Percentiles rank a stretch among this genome's conserved stretches.
Evolutionary conservation across 495 filamentous ascomycete genomes (phyloP).

Genomic region (Penicillium angulare): DNA sequence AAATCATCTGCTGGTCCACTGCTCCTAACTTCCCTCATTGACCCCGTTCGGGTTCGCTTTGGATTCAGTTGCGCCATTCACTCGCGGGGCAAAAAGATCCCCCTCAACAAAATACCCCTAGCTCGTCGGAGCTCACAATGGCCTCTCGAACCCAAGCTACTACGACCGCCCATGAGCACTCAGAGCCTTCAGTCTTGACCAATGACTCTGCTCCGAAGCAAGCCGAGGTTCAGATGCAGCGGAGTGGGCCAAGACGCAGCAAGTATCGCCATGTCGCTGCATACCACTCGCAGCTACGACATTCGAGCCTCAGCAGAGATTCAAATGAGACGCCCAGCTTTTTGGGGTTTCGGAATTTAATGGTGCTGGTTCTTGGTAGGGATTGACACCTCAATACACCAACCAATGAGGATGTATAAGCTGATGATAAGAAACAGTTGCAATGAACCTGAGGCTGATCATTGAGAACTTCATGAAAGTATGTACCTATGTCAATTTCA

Average conservation of each 20-base stretch:
- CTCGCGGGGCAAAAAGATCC: background rate
- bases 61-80: background rate
- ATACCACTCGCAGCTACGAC: slow-evolving; percentile 66
- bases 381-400: background rate
- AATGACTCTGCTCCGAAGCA: slow-evolving; percentile 8
- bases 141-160: slow-evolving; percentile 16
- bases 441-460: slow-evolving; percentile 87
- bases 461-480: slow-evolving; percentile 98
- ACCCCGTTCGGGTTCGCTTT: background rate
- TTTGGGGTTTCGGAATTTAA: slow-evolving; percentile 89
- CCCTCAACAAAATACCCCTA: background rate
- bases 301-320: slow-evolving; percentile 86
- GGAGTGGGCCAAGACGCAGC: slow-evolving; percentile 25
- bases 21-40: background rate
- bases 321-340: slow-evolving; percentile 73
- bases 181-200: background rate
- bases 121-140: slow-evolving; percentile 10
- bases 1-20: background rate
- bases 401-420: background rate
- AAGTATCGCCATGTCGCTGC: slow-evolving; percentile 89
- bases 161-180: slow-evolving; percentile 11
- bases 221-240: slow-evolving; percentile 4
- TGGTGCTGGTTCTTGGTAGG: slow-evolving; percentile 88
- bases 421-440: slow-evolving; percentile 55
- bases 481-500: slow-evolving; percentile 8